A percentile compares a stretch with the other conserved stretches of the same genome.
Evolutionary conservation across 75 land plant genomes (phyloP).

Genomic region (Pinus taeda): DNA sequence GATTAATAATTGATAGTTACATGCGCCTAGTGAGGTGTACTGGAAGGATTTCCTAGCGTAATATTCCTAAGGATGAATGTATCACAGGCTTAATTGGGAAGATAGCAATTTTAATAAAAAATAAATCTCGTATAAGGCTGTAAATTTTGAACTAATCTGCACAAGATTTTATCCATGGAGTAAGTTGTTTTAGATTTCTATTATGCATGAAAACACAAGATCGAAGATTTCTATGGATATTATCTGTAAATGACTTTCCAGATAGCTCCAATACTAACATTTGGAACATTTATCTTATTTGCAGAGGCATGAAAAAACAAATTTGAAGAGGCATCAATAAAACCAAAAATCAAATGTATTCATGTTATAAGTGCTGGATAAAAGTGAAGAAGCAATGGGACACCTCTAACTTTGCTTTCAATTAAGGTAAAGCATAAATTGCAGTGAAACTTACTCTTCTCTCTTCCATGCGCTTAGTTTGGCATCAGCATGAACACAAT

Average conservation of each 20-base stretch:
- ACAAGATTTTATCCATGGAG: not conserved
- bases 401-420: not conserved
- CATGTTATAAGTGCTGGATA: not conserved
- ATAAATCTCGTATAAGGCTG: not conserved
- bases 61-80: too few species aligned
- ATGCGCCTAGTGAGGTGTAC: too few species aligned
- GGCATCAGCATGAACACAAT: constrained; percentile 92
- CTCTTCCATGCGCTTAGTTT: constrained; percentile 80
- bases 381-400: not conserved
- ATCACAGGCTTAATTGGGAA: too few species aligned
- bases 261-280: not conserved
- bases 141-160: not conserved
- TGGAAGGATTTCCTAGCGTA: too few species aligned
- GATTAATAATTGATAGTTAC: too few species aligned
- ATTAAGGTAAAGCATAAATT: not conserved
- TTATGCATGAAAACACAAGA: not conserved
- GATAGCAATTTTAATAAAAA: not conserved
- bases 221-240: not conserved
- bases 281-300: not conserved
- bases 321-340: not conserved
- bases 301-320: not conserved
- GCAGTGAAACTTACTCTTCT: constrained; percentile 59
- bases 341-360: not conserved
- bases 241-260: not conserved
- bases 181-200: not conserved